Conservation (phyloP, 495 filamentous ascomycete genomes). For the Cercophora scortea region DNA sequence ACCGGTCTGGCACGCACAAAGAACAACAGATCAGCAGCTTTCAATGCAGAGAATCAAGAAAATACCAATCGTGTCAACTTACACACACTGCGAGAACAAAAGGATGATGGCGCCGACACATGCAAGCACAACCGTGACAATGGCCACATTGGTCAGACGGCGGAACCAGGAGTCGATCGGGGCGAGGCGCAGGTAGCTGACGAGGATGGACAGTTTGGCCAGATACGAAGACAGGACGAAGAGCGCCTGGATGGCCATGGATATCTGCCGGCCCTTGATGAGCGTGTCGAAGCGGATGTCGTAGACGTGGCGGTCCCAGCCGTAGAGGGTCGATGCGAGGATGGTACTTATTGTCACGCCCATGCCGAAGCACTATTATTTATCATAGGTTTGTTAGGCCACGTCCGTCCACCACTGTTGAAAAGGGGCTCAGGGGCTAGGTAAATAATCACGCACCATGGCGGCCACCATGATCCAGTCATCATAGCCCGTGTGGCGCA, state of each 20-base stretch:
- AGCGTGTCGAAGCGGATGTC: slow-evolving; percentile 11
- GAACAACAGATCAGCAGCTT: background rate
- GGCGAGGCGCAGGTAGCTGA: slow-evolving; percentile 46
- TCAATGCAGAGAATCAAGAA: background rate
- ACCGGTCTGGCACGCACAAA: slow-evolving; percentile 18
- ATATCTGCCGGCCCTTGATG: slow-evolving; percentile 14
- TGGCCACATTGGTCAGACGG: slow-evolving; percentile 16
- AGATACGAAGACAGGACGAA: slow-evolving; percentile 20
- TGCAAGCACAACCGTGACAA: slow-evolving; percentile 15
- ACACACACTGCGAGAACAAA: slow-evolving; percentile 25
- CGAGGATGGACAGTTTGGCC: slow-evolving; percentile 43
- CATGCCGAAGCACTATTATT: slow-evolving; percentile 11
- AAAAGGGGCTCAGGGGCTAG: too few species aligned
- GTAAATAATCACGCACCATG: slow-evolving; percentile 6
- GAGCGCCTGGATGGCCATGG: slow-evolving; percentile 19
- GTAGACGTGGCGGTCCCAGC: slow-evolving; percentile 22
- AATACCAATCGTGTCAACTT: background rate
- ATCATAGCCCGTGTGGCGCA: slow-evolving; percentile 14
- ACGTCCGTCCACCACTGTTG: background rate
- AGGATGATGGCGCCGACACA: slow-evolving; percentile 20
- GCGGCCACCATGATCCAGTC: slow-evolving; percentile 24
- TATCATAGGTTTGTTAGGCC: background rate
- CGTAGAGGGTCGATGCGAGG: slow-evolving; percentile 14
- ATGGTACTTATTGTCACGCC: slow-evolving; percentile 17
- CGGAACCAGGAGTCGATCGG: slow-evolving; percentile 28